Conservation (phyloP, 2,329 filamentous ascomycete species). For the Xylariaceae sp. region DNA sequence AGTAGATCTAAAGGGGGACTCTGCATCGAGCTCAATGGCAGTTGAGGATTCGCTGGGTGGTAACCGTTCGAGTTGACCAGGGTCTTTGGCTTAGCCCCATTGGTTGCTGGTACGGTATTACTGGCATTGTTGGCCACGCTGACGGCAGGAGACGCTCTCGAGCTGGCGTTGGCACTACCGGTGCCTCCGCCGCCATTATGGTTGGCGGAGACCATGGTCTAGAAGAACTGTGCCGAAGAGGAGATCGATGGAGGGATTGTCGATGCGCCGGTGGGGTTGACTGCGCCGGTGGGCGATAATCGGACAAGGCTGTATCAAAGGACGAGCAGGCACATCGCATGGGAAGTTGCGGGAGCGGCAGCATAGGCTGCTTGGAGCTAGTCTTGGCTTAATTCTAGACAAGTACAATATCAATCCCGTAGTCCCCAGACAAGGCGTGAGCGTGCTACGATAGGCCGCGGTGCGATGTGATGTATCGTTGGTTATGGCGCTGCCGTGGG, state of each 20-base stretch:
- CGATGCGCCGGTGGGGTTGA: conserved; percentile 7
- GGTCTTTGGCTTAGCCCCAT: conserved; percentile 42
- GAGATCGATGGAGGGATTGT: conserved; percentile 2
- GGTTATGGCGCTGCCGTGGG: too few species aligned
- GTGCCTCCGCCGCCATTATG: conserved; percentile 35
- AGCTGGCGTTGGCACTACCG: conserved; percentile 43
- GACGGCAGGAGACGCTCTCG: conserved; percentile 47
- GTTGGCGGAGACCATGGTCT: conserved; percentile 37
- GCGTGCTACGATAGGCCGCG: too few species aligned
- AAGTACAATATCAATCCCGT: too few species aligned
- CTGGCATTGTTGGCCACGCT: conserved; percentile 30
- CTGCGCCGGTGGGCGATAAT: conserved; percentile 11
- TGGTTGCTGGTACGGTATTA: conserved; percentile 30
- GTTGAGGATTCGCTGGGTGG: conserved; percentile 45
- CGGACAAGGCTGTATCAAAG: conserved; percentile 22
- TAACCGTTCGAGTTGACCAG: conserved; percentile 50
- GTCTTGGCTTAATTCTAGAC: too few species aligned
- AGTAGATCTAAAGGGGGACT: conserved; percentile 70
- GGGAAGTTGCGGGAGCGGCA: conserved; percentile 5
- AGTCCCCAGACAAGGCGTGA: too few species aligned
- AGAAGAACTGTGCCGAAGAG: conserved; percentile 4
- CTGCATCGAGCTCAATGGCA: conserved; percentile 50
- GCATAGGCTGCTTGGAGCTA: conserved; percentile 12
- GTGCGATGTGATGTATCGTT: too few species aligned
- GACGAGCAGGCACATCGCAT: conserved; percentile 25